Evolutionary conservation across 129 eudicot species (phyloP), one percentile per base, ranked within the genome.

Genomic region (Ambrosia artemisiifolia): DNA sequence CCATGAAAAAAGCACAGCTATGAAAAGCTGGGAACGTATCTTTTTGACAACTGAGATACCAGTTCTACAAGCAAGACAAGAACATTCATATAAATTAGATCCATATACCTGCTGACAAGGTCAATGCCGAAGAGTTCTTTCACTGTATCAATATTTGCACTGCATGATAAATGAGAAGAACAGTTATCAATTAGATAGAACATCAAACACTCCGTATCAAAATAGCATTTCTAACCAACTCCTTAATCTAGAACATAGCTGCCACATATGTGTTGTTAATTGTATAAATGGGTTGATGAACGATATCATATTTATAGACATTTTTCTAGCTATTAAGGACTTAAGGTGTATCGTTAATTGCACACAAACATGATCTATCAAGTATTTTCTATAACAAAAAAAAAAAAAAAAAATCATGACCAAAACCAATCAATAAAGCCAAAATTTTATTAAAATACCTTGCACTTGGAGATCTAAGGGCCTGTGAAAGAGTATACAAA

Each of bases 81-180:
- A 30, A 67, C 13, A 62, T 60, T 19, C 53, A 68, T 1, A 76
- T 34, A 33, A 70, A 28, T 40, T 66, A 69, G 33, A 24, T 20
- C 19, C 44, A 76, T 71, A 38, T 83, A 94, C 98, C 96, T 94
- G 96, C 89, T 90, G 74, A 77, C 88, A 71, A 94, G 95, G 64
- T 94, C 96, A 35, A 94, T 73, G 61, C 98, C 98, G 24, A 94
- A 94, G 77, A 94, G 91, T 47, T 51, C 78, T 87, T 94, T 94
- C 86, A 94, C 83, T 2, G 88, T 71, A 80, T 85, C 90, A 51
- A 74, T 70, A 61, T 61, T 83, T 65, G 75, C 89, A 78, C 98
- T 93, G 95, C 91, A 85, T 42, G 63, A 72, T 12, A 61, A 28
- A 63, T 65, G 30, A 51, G 49, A 35, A 75, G 13, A 65, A 61